phyloP scores from a whole-genome alignment of 2,329 filamentous ascomycete species.

The Colletotrichum sp. region DNA sequence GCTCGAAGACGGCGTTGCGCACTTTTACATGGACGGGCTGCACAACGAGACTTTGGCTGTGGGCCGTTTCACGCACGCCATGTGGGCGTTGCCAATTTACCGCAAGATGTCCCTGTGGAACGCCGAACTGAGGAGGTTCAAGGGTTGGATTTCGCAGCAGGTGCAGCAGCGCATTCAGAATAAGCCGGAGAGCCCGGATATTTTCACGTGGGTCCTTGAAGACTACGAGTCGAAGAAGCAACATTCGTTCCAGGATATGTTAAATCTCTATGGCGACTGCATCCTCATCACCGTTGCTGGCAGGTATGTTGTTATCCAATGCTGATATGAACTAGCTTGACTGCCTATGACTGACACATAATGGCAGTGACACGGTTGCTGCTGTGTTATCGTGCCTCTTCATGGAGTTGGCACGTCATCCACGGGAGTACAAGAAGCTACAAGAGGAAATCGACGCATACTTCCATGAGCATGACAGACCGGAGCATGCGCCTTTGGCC shows the following conservation, averaged over 20 bases:
- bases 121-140: slow-evolving; percentile 18
- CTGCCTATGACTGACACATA: too few relatives aligned
- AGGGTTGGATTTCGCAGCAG: slow-evolving; percentile 19
- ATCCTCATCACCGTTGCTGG: slow-evolving; percentile 33
- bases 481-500: slow-evolving; percentile 20
- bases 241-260: slow-evolving; percentile 23
- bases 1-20: slow-evolving; percentile 30
- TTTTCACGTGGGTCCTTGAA: slow-evolving; percentile 34
- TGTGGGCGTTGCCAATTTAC: slow-evolving; percentile 22
- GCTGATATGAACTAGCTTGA: too few relatives aligned
- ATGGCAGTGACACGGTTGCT: slow-evolving; percentile 10
- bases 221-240: slow-evolving; percentile 24
- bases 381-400: slow-evolving; percentile 13
- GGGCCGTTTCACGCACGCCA: slow-evolving; percentile 25
- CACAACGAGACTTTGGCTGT: slow-evolving; percentile 26
- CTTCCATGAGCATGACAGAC: not conserved
- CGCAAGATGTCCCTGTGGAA: slow-evolving; percentile 23
- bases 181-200: slow-evolving; percentile 26
- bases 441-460: slow-evolving; percentile 20
- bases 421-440: not conserved
- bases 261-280: slow-evolving; percentile 29
- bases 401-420: slow-evolving; percentile 15
- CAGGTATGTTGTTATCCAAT: too few relatives aligned
- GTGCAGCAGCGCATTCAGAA: not conserved
- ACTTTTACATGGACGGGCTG: slow-evolving; percentile 27